Conservation (phyloP, 306 rosid species). For the Nissolia schottii region DNA sequence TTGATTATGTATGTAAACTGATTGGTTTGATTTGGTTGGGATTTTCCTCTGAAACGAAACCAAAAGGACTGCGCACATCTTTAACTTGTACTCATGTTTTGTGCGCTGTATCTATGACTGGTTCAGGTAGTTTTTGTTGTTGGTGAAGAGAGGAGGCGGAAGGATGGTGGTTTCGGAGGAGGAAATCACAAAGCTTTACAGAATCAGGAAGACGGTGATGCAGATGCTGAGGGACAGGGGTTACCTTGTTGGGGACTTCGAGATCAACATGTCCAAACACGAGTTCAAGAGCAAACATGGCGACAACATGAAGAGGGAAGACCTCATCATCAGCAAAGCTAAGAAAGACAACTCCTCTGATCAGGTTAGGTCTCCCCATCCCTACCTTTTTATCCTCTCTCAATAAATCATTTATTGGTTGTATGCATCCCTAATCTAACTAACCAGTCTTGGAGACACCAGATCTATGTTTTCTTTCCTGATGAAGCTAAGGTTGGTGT, state of each 20-base stretch:
- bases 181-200: constrained; percentile 38
- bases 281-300: constrained; percentile 38
- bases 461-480: constrained; percentile 77
- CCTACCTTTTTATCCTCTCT: background rate
- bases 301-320: constrained; percentile 60
- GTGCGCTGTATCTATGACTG: too few relatives aligned
- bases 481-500: constrained; percentile 63
- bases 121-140: background rate
- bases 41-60: too few relatives aligned
- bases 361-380: constrained; percentile 27
- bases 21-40: too few relatives aligned
- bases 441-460: background rate
- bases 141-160: background rate
- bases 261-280: constrained; percentile 43
- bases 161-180: constrained; percentile 55
- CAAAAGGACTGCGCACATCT: too few relatives aligned
- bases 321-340: constrained; percentile 46
- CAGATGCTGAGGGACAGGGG: constrained; percentile 62
- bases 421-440: background rate
- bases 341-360: constrained; percentile 39
- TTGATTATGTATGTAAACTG: too few relatives aligned
- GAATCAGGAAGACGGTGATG: constrained; percentile 50
- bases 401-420: background rate
- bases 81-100: too few relatives aligned
- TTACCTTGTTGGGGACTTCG: constrained; percentile 46